Percentiles rank a stretch among this genome's conserved stretches.
Evolutionary conservation across 2,329 filamentous ascomycete species (phyloP).

Genomic region (Colletotrichum chrysophilum): DNA sequence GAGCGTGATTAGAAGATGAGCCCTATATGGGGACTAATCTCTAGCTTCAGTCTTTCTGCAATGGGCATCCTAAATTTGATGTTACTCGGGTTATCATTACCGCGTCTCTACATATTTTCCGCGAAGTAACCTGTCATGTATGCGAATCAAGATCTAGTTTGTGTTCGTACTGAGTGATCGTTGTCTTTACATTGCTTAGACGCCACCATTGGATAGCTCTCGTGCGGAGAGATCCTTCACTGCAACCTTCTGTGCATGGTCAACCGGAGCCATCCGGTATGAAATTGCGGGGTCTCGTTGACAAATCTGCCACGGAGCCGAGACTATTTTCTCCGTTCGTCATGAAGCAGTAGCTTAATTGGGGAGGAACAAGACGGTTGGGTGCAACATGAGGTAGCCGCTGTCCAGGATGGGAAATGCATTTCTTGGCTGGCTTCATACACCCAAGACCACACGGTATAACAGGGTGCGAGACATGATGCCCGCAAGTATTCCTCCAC

Average conservation of each 20-base stretch:
- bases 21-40: background rate
- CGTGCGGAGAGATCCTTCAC: background rate
- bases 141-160: too few species aligned
- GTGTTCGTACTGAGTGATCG: too few species aligned
- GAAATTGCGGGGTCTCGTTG: background rate
- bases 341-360: background rate
- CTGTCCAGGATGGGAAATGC: background rate
- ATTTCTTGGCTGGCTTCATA: background rate
- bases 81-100: background rate
- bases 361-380: background rate
- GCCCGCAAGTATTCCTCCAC: fast-evolving
- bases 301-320: background rate
- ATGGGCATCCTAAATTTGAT: background rate
- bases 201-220: background rate
- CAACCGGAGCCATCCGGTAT: background rate
- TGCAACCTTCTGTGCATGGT: background rate
- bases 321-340: background rate
- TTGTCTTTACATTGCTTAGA: too few species aligned
- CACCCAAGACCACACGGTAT: background rate
- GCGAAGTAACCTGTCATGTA: too few species aligned
- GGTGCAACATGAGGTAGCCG: background rate
- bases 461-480: background rate
- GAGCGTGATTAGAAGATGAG: background rate
- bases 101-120: background rate
- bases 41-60: background rate